These are phyloP conservation scores for Phlyctochytrium planicorne DNA, from an alignment of 192 early-diverging fungal species.

Conservation along the genomic window DNA sequence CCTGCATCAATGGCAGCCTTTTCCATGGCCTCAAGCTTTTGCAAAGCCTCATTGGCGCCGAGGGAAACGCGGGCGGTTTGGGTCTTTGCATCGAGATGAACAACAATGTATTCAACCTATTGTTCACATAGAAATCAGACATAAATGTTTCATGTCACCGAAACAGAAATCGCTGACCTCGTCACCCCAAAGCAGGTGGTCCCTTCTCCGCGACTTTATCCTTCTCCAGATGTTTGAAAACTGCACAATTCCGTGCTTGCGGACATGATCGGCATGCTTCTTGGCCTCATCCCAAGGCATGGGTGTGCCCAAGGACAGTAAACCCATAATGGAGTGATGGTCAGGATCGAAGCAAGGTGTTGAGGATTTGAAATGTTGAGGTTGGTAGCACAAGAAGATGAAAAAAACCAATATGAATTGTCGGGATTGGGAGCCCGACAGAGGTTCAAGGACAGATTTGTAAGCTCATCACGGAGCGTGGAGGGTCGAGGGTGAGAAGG, in stretches of 20 bases:
- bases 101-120: conserved; percentile 94
- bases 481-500: too few species aligned
- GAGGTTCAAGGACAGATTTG: too few species aligned
- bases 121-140: too few species aligned
- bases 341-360: too few species aligned
- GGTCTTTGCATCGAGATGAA: conserved; percentile 72
- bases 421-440: too few species aligned
- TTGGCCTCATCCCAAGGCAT: conserved; percentile 92
- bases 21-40: conserved; percentile 71
- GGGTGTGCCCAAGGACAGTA: conserved; percentile 93
- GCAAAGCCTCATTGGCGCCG: conserved; percentile 79
- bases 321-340: conserved; percentile 80
- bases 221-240: conserved; percentile 84
- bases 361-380: too few species aligned
- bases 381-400: too few species aligned
- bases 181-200: conserved; percentile 92
- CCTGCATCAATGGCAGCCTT: conserved; percentile 51
- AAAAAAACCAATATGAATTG: too few species aligned
- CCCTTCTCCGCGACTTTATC: conserved; percentile 77
- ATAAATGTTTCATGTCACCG: conserved; percentile 5
- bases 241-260: conserved; percentile 89
- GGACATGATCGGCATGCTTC: conserved; percentile 80
- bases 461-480: too few species aligned
- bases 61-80: conserved; percentile 72
- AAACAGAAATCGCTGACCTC: conserved; percentile 66